phyloP scores from a whole-genome alignment of 169 alveolate species.

The Babesia gibsoni region DNA sequence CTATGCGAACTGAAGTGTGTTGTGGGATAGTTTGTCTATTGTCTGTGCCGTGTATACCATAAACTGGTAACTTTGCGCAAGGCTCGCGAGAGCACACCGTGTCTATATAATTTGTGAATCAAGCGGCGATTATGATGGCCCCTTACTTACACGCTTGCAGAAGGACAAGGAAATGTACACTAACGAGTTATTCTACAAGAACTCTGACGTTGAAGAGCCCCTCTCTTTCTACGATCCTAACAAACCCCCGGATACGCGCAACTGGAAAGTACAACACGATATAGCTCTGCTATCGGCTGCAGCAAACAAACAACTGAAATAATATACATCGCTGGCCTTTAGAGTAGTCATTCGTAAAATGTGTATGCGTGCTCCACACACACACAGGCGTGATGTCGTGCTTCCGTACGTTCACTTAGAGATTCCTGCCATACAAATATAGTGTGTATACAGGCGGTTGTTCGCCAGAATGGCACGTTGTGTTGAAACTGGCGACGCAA shows the following conservation, averaged over 20 bases:
- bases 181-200: slow-evolving; percentile 69
- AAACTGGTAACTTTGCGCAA: too few relatives aligned
- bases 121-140: too few relatives aligned
- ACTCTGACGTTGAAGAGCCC: slow-evolving; percentile 41
- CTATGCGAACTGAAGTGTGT: background rate
- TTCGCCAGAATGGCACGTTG: too few relatives aligned
- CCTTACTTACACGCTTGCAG: slow-evolving; percentile 16
- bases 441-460: too few relatives aligned
- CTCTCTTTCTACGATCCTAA: slow-evolving; percentile 61
- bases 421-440: too few relatives aligned
- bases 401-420: background rate
- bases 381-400: background rate
- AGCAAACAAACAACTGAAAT: slow-evolving; percentile 52
- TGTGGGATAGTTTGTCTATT: background rate
- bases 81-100: too few relatives aligned
- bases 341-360: too few relatives aligned
- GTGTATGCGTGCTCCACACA: background rate
- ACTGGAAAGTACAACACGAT: slow-evolving; percentile 74
- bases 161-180: slow-evolving; percentile 69
- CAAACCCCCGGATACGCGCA: slow-evolving; percentile 49
- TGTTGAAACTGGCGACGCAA: background rate
- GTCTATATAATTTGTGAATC: too few relatives aligned
- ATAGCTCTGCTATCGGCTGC: slow-evolving; percentile 68
- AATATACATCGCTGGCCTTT: background rate
- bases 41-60: too few relatives aligned